These are phyloP conservation scores for Annulohypoxylon maeteangense DNA, from an alignment of 495 filamentous ascomycete genomes.

Conservation along the genomic window DNA sequence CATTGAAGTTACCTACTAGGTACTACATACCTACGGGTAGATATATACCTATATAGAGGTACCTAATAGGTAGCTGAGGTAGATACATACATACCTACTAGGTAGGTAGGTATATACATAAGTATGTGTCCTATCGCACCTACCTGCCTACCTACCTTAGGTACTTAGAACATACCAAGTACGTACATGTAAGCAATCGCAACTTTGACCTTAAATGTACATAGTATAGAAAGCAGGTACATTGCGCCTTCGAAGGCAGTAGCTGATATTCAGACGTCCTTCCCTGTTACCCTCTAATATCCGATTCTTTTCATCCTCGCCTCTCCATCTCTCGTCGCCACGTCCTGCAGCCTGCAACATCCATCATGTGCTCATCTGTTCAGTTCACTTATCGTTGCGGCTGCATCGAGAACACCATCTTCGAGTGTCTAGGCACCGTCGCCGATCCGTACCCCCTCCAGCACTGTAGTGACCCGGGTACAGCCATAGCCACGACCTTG, in stretches of 20 bases:
- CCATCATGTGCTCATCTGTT: constrained; percentile 40
- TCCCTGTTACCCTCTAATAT: background rate
- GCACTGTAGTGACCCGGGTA: background rate
- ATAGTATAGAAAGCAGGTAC: background rate
- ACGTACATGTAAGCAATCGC: too few species aligned
- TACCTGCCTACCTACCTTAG: too few species aligned
- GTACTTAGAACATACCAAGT: too few species aligned
- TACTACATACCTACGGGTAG: background rate
- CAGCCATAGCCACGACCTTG: constrained; percentile 3
- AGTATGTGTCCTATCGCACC: too few species aligned
- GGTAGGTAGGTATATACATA: too few species aligned
- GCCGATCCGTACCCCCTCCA: background rate
- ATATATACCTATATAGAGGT: too few species aligned
- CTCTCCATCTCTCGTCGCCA: background rate
- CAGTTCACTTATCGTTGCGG: constrained; percentile 41
- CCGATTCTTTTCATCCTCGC: background rate
- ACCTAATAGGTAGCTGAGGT: too few species aligned
- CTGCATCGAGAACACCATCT: constrained; percentile 31
- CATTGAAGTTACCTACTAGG: background rate
- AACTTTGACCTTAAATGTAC: background rate
- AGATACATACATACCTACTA: too few species aligned
- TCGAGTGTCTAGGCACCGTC: constrained; percentile 27
- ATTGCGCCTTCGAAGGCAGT: background rate
- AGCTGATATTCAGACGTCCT: background rate
- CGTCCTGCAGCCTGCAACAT: background rate